These are phyloP conservation scores for Scenedesmus sp. DNA, from an alignment of 163 green algal species.

Conservation along the genomic window DNA sequence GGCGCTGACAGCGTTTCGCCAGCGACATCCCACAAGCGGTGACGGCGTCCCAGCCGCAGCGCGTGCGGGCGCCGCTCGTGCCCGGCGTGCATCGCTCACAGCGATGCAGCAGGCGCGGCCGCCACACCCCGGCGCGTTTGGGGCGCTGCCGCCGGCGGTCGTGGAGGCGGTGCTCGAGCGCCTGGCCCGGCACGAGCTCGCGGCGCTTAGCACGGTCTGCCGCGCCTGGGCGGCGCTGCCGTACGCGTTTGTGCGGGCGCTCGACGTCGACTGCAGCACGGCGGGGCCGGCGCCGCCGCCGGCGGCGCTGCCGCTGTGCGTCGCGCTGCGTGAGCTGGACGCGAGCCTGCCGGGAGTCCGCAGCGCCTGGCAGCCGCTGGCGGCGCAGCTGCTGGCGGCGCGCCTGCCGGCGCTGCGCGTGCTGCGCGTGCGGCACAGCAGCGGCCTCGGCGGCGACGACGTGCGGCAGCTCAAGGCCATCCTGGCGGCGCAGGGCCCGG, in stretches of 20 bases:
- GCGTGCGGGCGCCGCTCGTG: too few relatives aligned
- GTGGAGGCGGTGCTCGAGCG: neutral
- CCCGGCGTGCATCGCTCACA: too few relatives aligned
- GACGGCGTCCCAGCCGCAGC: too few relatives aligned
- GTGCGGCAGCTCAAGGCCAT: conserved; percentile 29
- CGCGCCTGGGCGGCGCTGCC: conserved; percentile 14
- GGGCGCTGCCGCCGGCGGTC: neutral
- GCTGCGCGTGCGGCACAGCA: conserved; percentile 38
- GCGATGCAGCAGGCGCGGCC: too few relatives aligned
- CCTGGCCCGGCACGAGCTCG: neutral
- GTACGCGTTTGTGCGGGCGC: too few relatives aligned
- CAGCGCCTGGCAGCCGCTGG: neutral
- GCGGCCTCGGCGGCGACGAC: neutral
- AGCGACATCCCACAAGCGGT: too few relatives aligned
- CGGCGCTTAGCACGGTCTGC: conserved; percentile 15
- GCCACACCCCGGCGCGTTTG: conserved; percentile 11
- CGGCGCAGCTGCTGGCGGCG: neutral
- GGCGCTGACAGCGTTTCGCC: too few relatives aligned
- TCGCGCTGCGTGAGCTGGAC: neutral
- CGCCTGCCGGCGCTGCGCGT: conserved; percentile 16
- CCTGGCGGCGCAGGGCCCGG: conserved; percentile 6
- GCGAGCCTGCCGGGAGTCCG: too few relatives aligned
- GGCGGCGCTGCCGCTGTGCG: neutral
- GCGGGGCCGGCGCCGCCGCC: too few relatives aligned
- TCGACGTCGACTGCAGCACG: too few relatives aligned